A percentile compares a stretch with the other conserved stretches of the same genome.
Conservation (phyloP, 116 monocot genomes). For the Zostera marina region DNA sequence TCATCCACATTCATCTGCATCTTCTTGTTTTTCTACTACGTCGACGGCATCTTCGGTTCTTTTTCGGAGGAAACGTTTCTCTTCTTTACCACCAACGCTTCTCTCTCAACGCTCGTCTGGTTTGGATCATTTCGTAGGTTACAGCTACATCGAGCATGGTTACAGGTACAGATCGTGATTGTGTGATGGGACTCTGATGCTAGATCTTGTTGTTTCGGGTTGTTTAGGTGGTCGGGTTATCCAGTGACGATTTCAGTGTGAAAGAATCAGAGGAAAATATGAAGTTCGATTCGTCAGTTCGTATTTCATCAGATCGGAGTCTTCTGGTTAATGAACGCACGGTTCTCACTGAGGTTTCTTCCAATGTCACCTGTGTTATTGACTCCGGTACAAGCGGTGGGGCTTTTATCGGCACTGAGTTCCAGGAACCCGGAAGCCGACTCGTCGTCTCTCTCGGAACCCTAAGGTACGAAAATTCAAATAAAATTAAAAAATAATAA, state of each 20-base stretch:
- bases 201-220: background rate
- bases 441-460: constrained; percentile 61
- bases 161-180: background rate
- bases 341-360: constrained; percentile 50
- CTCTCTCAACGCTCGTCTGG: background rate
- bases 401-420: constrained; percentile 44
- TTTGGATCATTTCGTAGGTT: constrained; percentile 10
- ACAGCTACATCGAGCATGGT: constrained; percentile 6
- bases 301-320: constrained; percentile 28
- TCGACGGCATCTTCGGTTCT: no score
- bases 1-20: background rate
- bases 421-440: constrained; percentile 22
- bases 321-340: constrained; percentile 32
- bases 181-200: background rate
- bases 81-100: background rate
- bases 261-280: constrained; percentile 15
- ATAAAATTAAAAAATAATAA: background rate
- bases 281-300: constrained; percentile 37
- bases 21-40: background rate
- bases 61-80: no score
- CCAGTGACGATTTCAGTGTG: no score
- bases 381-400: constrained; percentile 38
- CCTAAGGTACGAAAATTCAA: constrained; percentile 21
- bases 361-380: constrained; percentile 23
- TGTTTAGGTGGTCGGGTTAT: constrained; percentile 4